Evolutionary conservation across 805 yeast species (phyloP).

Genomic region (Candida pini): DNA sequence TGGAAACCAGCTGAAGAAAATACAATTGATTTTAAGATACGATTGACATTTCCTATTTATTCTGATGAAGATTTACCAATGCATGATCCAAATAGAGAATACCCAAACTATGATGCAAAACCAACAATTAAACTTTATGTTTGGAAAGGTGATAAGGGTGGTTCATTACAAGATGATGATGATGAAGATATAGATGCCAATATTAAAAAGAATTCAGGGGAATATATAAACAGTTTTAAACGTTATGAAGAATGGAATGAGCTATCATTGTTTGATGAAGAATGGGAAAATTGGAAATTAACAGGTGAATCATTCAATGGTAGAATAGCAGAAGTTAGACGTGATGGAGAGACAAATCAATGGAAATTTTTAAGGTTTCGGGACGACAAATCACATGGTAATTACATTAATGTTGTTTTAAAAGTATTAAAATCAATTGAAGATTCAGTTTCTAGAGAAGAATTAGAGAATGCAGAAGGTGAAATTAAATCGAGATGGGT

Average conservation of each 20-base stretch:
- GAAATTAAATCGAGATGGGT: constrained; percentile 60
- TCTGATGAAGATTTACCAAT: constrained; percentile 62
- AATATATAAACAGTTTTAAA: constrained; percentile 27
- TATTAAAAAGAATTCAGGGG: constrained; percentile 26
- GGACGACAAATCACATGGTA: constrained; percentile 88
- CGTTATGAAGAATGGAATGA: constrained; percentile 64
- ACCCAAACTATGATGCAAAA: constrained; percentile 73
- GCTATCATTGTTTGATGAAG: constrained; percentile 56
- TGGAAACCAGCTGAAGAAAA: constrained; percentile 98
- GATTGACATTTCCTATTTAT: constrained; percentile 50
- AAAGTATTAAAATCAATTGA: constrained; percentile 79
- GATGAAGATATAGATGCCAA: constrained; percentile 34
- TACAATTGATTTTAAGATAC: constrained; percentile 80
- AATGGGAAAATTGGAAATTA: constrained; percentile 73
- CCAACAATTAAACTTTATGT: constrained; percentile 65
- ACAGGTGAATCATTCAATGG: constrained; percentile 81
- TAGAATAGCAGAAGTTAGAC: constrained; percentile 79
- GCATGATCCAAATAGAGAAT: constrained; percentile 64
- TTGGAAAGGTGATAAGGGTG: constrained; percentile 61
- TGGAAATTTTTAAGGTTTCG: constrained; percentile 89
- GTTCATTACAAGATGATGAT: no score
- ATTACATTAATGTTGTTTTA: constrained; percentile 73
- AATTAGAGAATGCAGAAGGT: constrained; percentile 53
- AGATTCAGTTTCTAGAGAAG: constrained; percentile 81
- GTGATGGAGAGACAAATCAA: constrained; percentile 53